These are phyloP conservation scores for Sporothrix protearum DNA, from an alignment of 2,329 filamentous ascomycete genomes.

Conservation along the genomic window DNA sequence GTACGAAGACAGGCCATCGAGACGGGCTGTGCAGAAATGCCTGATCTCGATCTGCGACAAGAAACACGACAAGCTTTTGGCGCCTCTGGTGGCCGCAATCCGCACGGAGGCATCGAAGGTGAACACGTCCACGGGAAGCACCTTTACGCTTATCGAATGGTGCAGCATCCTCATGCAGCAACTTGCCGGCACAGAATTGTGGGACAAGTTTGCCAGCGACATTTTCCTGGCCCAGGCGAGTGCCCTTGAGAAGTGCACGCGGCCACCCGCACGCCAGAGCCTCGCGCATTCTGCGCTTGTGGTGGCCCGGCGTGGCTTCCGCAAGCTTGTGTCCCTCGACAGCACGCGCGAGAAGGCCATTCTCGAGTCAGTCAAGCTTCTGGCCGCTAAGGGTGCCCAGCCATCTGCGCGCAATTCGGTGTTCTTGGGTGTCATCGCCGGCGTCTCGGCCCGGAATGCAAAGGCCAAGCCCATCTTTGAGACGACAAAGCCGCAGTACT, in stretches of 20 bases:
- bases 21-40: slow-evolving; percentile 78
- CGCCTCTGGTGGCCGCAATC: slow-evolving; percentile 63
- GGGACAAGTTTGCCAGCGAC: slow-evolving; percentile 62
- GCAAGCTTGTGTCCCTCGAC: slow-evolving; percentile 63
- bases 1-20: slow-evolving; percentile 81
- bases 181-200: slow-evolving; percentile 58
- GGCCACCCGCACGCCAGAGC: slow-evolving; percentile 58
- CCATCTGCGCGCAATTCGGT: slow-evolving; percentile 67
- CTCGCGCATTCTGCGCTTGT: slow-evolving; percentile 71
- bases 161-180: slow-evolving; percentile 74
- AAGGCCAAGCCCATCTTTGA: slow-evolving; percentile 61
- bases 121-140: slow-evolving; percentile 72
- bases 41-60: slow-evolving; percentile 60
- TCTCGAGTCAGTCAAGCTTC: slow-evolving; percentile 57
- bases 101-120: slow-evolving; percentile 71
- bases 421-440: slow-evolving; percentile 80
- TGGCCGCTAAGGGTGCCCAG: slow-evolving; percentile 65
- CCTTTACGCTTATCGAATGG: slow-evolving; percentile 91
- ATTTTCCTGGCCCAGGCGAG: slow-evolving; percentile 67
- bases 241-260: slow-evolving; percentile 73
- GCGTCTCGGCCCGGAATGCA: slow-evolving; percentile 72
- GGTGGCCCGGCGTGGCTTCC: slow-evolving; percentile 73
- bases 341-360: slow-evolving; percentile 59
- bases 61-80: slow-evolving; percentile 56
- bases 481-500: slow-evolving; percentile 66